phyloP scores from a whole-genome alignment of 306 rosid species.

The Quercus mongolica region DNA sequence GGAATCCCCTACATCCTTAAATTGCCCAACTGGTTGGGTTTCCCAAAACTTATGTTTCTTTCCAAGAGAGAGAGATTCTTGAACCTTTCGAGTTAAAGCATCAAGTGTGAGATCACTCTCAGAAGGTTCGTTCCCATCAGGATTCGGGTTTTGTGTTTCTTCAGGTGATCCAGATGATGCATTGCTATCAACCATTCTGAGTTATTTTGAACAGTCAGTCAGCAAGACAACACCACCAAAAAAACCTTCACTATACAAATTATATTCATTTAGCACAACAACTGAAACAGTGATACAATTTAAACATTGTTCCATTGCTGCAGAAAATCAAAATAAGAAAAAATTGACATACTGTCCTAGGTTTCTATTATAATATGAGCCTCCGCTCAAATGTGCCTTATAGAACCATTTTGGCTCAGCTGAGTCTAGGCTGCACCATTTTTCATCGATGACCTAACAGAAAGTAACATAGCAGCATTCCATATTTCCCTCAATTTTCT shows the following conservation, averaged over 20 bases:
- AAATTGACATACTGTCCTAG: background rate
- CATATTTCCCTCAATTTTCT: too few species aligned
- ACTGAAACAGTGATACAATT: background rate
- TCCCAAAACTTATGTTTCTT: constrained; percentile 87
- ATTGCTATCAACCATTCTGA: constrained; percentile 65
- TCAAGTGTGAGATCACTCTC: constrained; percentile 55
- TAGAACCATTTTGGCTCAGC: too few species aligned
- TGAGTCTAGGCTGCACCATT: too few species aligned
- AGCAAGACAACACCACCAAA: constrained; percentile 17
- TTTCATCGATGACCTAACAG: too few species aligned
- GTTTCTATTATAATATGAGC: background rate
- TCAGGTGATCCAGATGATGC: constrained; percentile 51
- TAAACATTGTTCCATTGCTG: background rate
- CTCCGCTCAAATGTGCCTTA: background rate
- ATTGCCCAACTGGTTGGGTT: constrained; percentile 96
- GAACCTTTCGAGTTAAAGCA: constrained; percentile 52
- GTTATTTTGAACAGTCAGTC: constrained; percentile 9
- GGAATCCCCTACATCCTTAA: constrained; percentile 68
- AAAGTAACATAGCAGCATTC: too few species aligned
- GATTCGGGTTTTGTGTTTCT: constrained; percentile 57
- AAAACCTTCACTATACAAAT: background rate
- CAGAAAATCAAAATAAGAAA: background rate
- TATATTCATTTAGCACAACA: background rate
- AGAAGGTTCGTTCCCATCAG: constrained; percentile 60
- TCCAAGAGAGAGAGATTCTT: constrained; percentile 68